Percentiles rank a stretch among this genome's conserved stretches.
Conservation (phyloP, 306 rosid genomes). For the Trifolium fragiferum region DNA sequence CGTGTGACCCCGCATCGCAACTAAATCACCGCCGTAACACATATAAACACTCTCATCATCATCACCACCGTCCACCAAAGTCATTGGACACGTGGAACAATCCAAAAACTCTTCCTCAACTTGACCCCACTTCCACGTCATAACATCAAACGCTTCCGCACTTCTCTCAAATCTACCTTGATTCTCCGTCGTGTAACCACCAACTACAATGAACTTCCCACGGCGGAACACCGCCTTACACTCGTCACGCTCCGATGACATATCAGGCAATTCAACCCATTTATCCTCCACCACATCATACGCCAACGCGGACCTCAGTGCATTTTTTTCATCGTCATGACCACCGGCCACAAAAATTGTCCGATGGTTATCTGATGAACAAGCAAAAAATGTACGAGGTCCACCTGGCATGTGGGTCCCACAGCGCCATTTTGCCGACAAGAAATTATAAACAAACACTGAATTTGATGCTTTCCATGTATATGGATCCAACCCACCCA, state of each 20-base stretch:
- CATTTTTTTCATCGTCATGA: slow-evolving; percentile 69
- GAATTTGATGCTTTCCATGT: slow-evolving; percentile 62
- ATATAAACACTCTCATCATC: slow-evolving; percentile 36
- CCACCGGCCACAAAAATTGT: slow-evolving; percentile 69
- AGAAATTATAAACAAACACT: slow-evolving; percentile 58
- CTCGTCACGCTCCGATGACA: slow-evolving; percentile 75
- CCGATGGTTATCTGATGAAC: slow-evolving; percentile 52
- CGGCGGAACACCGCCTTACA: slow-evolving; percentile 57
- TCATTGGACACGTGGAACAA: slow-evolving; percentile 59
- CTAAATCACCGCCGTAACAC: slow-evolving; percentile 49
- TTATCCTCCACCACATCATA: slow-evolving; percentile 59
- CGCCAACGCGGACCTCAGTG: slow-evolving; percentile 56
- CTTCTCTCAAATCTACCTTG: slow-evolving; percentile 70
- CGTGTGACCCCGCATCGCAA: slow-evolving; percentile 7
- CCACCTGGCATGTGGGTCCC: slow-evolving; percentile 72
- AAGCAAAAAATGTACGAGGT: slow-evolving; percentile 62
- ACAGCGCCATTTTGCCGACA: slow-evolving; percentile 60
- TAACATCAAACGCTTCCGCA: slow-evolving; percentile 56
- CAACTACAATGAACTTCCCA: slow-evolving; percentile 51
- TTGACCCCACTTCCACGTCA: slow-evolving; percentile 54
- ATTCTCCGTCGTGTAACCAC: slow-evolving; percentile 70
- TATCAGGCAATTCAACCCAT: slow-evolving; percentile 62
- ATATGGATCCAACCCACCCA: slow-evolving; percentile 79
- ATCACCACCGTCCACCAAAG: slow-evolving; percentile 44
- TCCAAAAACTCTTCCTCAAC: slow-evolving; percentile 48